Percentiles rank a stretch among this genome's conserved stretches.
Evolutionary conservation across 2,329 filamentous ascomycete species (phyloP).

Genomic region (Penicillium sp.): DNA sequence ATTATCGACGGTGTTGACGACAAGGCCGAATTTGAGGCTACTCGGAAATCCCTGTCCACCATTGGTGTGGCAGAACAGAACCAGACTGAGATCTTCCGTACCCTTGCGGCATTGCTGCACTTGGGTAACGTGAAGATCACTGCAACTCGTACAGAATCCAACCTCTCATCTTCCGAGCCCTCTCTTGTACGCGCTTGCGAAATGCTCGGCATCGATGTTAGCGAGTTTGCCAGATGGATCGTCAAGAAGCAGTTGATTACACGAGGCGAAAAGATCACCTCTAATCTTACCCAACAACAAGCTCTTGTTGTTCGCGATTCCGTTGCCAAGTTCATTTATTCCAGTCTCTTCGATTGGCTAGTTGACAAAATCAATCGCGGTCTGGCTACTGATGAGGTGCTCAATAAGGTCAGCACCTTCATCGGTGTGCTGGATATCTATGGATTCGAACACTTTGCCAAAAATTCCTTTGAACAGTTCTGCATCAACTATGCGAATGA

Average conservation of each 20-base stretch:
- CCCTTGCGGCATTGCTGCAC: conserved; percentile 85
- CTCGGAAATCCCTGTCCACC: conserved; percentile 75
- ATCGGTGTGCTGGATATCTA: conserved; percentile 99
- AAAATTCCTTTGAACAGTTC: conserved; percentile 99
- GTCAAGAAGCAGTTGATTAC: conserved; percentile 98
- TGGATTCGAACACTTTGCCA: conserved; percentile 97
- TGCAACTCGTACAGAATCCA: conserved; percentile 80
- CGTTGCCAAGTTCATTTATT: conserved; percentile 98
- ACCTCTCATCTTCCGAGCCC: conserved; percentile 72
- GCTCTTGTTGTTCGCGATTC: conserved; percentile 93
- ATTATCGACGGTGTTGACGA: conserved; percentile 93
- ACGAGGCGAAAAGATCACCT: conserved; percentile 93
- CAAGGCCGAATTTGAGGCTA: conserved; percentile 85
- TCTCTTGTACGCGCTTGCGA: conserved; percentile 73
- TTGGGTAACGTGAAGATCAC: conserved; percentile 96
- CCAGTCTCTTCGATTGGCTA: conserved; percentile 96
- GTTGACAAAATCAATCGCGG: conserved; percentile 94
- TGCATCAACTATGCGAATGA: conserved; percentile 99
- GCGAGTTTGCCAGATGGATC: conserved; percentile 93
- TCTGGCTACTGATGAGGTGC: conserved; percentile 79
- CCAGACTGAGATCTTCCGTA: conserved; percentile 79
- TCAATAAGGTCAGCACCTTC: conserved; percentile 77
- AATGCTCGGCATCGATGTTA: conserved; percentile 79
- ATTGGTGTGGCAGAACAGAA: conserved; percentile 73
- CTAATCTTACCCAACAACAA: conserved; percentile 88